Base-by-base conservation (phyloP, 495 filamentous ascomycete genomes). In the Stereocaulon alpinum region DNA sequence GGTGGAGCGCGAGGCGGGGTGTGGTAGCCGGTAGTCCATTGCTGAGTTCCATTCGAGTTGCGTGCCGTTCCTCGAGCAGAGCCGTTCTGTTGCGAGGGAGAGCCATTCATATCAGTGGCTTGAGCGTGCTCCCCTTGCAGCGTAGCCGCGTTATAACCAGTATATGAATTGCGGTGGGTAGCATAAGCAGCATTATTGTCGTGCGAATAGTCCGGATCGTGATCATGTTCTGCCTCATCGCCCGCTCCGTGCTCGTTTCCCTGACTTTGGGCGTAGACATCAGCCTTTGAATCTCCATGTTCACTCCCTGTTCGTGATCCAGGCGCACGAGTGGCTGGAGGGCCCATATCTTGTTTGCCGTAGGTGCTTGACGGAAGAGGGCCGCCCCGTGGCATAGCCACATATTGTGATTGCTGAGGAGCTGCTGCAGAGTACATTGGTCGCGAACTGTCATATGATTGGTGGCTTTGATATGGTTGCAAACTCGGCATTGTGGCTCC, bases 321-420 rank as follows among this genome's bases (percentile, higher is more conserved):
- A 22, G 78, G 65, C 6, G 79, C 74, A 48, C 86, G 77, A 53
- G 76, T 81, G 9, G 88, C 80, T 4, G 91, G 91, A 10, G 92
- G 91, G 0, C 86, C 91, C 91, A 97, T 96, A 54, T 96, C 91
- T 64, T 74, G 87, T 74, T 92, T 95, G 62, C 90, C 76, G 66
- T 95, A 95, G n/a, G 76, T 73, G 60, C 70, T 79, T n/a, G 76
- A 67, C 45, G 76, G 73, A 30, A 83, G 59, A 6, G 77, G 70
- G 2, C 80, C 76, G 67, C 91, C 95, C 4, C 85, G 75, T 48
- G 81, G 76, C 72, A 92, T 84, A 12, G 84, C 74, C 10, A 81
- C 73, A 64, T 95, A 95, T 17, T 85, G 81, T 3, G 79, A 74
- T 61, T 89, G 85, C 47, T 86, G 82, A 12, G 83, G 64, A 0